Base-by-base conservation (phyloP, 345 rosid species). In the Combretum micranthum region DNA sequence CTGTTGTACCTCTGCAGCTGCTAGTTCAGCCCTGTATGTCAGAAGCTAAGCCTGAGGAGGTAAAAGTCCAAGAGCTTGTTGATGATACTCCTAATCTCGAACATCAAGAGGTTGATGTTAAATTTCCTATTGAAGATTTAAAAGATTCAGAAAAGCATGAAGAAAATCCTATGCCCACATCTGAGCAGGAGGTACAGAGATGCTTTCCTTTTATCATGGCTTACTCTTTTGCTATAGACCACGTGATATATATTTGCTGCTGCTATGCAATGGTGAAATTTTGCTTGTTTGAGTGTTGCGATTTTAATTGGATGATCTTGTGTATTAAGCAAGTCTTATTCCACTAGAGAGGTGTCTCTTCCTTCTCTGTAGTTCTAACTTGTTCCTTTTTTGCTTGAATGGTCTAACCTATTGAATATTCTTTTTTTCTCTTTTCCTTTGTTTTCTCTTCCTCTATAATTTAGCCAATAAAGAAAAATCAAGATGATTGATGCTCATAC, bases 121-220 rank as follows among this genome's bases (percentile, higher is more conserved):
- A 56, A 8, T 69, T 60, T 18, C 11, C 4, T 0, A 22, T 19
- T 16, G 61, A 58, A 46, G 67, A 73, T 26, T 20, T 54, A 15
- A 55, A 57, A 42, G 72, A 60, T 42, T 63, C 64, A 5, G 72
- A 64, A 53, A 64, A 68, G 44, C 49, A 37, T 15, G 66, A 65
- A 16, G 67, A 52, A 58, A 67, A 53, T 49, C 50, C 66, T 12
- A 73, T 71, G 68, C 76, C 78, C 22, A 65, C 80, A n/a, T 23
- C 72, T 52, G 69, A 75, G 71, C 56, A 63, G 16, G 83, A 79
- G 87, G 94, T 78, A 69, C 19, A 12, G 49, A 9, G 14, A 22
- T 53, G 37, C 47, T 47, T 13, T 16, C 47, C 19, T 17, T 45
- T 17, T 37, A 22, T 43, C 19, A 37, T 13, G 52, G 2, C 26